phyloP scores from a whole-genome alignment of 2,329 filamentous ascomycete genomes.

The Aspergillus unguis region DNA sequence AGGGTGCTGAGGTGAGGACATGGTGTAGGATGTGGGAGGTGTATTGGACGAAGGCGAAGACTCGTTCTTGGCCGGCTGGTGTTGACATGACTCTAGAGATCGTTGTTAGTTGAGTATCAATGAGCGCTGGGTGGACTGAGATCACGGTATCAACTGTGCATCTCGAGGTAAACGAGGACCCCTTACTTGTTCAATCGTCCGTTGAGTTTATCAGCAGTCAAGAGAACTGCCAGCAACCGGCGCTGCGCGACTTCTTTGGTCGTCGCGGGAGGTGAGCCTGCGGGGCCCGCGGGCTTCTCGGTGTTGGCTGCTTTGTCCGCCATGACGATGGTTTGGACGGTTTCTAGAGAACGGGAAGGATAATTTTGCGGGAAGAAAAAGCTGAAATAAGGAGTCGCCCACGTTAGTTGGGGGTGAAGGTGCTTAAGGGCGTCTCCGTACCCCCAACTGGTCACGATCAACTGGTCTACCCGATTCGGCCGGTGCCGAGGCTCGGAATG shows the following conservation, averaged over 20 bases:
- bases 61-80: conserved; percentile 65
- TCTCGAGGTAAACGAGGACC: not conserved
- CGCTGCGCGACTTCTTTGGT: conserved; percentile 15
- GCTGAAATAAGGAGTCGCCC: not conserved
- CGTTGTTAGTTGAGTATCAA: conserved; percentile 8
- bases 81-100: conserved; percentile 60
- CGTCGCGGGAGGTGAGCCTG: conserved; percentile 9
- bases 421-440: not conserved
- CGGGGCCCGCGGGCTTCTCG: conserved; percentile 23
- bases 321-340: conserved; percentile 9
- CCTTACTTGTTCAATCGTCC: conserved; percentile 31
- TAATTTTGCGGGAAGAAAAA: conserved; percentile 22
- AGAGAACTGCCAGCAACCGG: conserved; percentile 27
- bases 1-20: conserved; percentile 55
- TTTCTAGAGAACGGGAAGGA: conserved; percentile 12
- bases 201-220: conserved; percentile 28
- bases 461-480: conserved; percentile 3
- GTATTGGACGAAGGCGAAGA: conserved; percentile 69
- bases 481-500: conserved; percentile 29
- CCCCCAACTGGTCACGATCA: conserved; percentile 4
- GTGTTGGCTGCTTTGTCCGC: conserved; percentile 20
- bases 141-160: too few relatives aligned
- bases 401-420: not conserved
- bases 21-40: conserved; percentile 59
- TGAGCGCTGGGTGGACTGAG: conserved; percentile 40